These are phyloP conservation scores for Pseudocercospora vitis DNA, from an alignment of 2,329 filamentous ascomycete genomes.

Conservation along the genomic window DNA sequence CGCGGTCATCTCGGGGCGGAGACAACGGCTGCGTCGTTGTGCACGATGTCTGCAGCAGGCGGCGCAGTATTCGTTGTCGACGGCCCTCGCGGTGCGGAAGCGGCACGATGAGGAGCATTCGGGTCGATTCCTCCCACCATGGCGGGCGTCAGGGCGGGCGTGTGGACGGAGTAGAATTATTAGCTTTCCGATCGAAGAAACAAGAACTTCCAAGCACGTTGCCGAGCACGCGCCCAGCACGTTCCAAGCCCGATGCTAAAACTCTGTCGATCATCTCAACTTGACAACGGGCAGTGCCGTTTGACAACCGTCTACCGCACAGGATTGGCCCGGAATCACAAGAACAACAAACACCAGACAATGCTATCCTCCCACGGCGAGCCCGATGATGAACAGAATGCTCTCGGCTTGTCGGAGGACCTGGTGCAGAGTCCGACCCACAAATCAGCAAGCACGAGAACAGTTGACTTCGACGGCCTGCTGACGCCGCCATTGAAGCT, in stretches of 20 bases:
- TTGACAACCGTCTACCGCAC: constrained; percentile 2
- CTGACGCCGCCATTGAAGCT: constrained; percentile 68
- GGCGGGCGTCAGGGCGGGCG: too few relatives aligned
- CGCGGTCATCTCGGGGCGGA: too few relatives aligned
- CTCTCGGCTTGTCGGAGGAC: constrained; percentile 52
- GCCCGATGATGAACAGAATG: constrained; percentile 8
- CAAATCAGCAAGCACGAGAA: constrained; percentile 54
- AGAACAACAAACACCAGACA: neutral
- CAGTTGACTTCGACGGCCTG: constrained; percentile 69
- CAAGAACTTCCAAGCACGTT: constrained; percentile 1
- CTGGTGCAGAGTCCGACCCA: constrained; percentile 56
- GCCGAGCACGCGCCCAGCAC: constrained; percentile 9
- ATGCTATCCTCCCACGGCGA: constrained; percentile 16
- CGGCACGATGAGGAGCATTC: too few relatives aligned
- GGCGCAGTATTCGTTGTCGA: too few relatives aligned
- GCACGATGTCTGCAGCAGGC: too few relatives aligned
- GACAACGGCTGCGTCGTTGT: too few relatives aligned
- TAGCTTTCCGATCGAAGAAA: neutral
- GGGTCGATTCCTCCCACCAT: neutral
- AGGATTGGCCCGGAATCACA: neutral
- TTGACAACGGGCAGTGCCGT: constrained; percentile 4
- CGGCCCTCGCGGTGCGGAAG: too few relatives aligned
- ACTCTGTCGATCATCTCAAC: constrained; percentile 7
- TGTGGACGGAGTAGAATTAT: too few relatives aligned
- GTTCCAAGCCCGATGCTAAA: neutral